These are phyloP conservation scores for Boechera divaricarpa DNA, from an alignment of 345 rosid species.

Conservation along the genomic window DNA sequence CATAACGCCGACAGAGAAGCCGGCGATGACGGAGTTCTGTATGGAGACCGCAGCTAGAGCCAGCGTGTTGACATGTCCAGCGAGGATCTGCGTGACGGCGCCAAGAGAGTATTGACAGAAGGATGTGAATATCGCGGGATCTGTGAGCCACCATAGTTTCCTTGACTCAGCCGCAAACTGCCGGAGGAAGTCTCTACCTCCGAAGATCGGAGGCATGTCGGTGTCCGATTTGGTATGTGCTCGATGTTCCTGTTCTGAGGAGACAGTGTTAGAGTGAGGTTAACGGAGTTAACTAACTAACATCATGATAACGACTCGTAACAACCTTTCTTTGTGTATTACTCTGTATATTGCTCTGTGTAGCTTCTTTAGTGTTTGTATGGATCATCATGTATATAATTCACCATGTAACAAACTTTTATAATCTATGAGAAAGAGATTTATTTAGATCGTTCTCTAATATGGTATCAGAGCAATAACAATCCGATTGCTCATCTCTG, in stretches of 20 bases:
- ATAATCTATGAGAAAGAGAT: too few species aligned
- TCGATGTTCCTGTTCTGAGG: neutral
- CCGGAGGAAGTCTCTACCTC: slow-evolving; percentile 50
- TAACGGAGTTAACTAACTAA: too few species aligned
- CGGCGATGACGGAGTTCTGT: slow-evolving; percentile 77
- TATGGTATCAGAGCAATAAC: too few species aligned
- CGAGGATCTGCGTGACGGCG: slow-evolving; percentile 66
- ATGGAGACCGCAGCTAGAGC: slow-evolving; percentile 76
- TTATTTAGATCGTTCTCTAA: too few species aligned
- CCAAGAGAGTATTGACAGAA: slow-evolving; percentile 80
- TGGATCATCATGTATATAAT: too few species aligned
- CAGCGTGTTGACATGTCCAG: slow-evolving; percentile 68
- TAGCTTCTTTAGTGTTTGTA: too few species aligned
- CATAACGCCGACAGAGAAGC: slow-evolving; percentile 76
- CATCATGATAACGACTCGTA: too few species aligned
- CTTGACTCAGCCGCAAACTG: slow-evolving; percentile 56
- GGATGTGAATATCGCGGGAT: slow-evolving; percentile 79
- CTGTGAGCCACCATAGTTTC: slow-evolving; percentile 79
- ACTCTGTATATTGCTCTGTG: too few species aligned
- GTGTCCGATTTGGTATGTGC: slow-evolving; percentile 13
- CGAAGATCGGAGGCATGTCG: slow-evolving; percentile 65
- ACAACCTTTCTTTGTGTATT: too few species aligned
- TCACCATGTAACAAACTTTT: too few species aligned
- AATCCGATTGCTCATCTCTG: too few species aligned
- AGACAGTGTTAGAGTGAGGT: neutral